These are phyloP conservation scores for Termitomyces sp. DNA, from an alignment of 768 basidiomycete genomes.

Conservation along the genomic window DNA sequence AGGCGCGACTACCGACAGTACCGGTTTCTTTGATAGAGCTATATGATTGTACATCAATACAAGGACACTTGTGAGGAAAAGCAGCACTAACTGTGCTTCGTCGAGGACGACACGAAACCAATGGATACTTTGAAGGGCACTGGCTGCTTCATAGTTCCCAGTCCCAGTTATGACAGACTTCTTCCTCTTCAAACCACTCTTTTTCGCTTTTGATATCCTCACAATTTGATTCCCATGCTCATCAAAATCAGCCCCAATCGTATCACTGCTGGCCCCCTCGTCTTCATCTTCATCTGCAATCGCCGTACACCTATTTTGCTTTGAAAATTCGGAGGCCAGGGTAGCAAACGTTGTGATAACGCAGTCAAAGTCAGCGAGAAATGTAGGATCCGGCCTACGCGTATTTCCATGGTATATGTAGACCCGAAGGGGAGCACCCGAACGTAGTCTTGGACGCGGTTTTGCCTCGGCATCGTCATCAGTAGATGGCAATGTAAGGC, in stretches of 20 bases:
- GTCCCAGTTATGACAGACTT: constrained; percentile 35
- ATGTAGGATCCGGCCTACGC: constrained; percentile 79
- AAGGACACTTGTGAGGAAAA: background rate
- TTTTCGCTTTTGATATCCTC: constrained; percentile 61
- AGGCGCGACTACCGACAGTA: constrained; percentile 92
- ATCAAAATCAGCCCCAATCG: constrained; percentile 59
- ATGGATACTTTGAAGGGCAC: constrained; percentile 88
- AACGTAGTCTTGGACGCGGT: constrained; percentile 30
- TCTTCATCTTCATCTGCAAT: constrained; percentile 73
- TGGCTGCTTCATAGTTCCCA: constrained; percentile 44
- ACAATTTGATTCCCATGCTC: constrained; percentile 59
- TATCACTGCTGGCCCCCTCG: constrained; percentile 60
- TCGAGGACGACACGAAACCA: constrained; percentile 96
- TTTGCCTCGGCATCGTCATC: constrained; percentile 27
- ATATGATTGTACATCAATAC: constrained; percentile 1
- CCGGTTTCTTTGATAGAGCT: constrained; percentile 96
- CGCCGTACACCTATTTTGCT: constrained; percentile 68
- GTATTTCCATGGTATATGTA: constrained; percentile 96
- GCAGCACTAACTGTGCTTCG: constrained; percentile 76
- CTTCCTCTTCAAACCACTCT: constrained; percentile 63
- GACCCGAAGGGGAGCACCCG: constrained; percentile 62
- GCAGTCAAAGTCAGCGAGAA: constrained; percentile 90
- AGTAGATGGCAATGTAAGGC: constrained; percentile 26
- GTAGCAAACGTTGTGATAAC: constrained; percentile 98
- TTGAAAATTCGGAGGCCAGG: constrained; percentile 90